Base-by-base conservation (phyloP, 129 eudicot species). In the Flaveria linearis region DNA sequence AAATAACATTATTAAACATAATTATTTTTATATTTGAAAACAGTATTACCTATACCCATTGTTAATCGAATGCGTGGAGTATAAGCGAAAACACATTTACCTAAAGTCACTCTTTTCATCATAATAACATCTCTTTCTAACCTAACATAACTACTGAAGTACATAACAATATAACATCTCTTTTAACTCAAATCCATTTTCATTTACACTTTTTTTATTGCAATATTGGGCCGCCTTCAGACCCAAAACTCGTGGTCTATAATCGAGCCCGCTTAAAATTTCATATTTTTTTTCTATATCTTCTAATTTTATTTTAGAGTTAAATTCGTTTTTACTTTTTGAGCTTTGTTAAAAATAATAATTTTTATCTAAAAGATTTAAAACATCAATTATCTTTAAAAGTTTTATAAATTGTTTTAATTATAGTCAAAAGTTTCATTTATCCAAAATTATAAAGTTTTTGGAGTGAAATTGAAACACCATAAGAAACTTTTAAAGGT, bases 31-130 rank as follows among this genome's bases (percentile, higher is more conserved):
- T 8, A 45, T 11, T 45, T 45, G 13, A 52, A n/a, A 51, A 63
- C 77, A 79, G 50, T 20, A 71, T 43, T 62, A 23, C 25, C 45
- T n/a, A n/a, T 16, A 7, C 28, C 58, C 36, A 74, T 49, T 46
- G 61, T 56, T 56, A 69, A 67, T 33, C 36, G 64, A 22, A 78
- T 62, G 84, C 61, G 76, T 80, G 70, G 84, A 80, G 75, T 80
- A 57, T 80, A 74, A 74, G 80, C 84, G 57, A 74, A 74, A 73
- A 57, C 67, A 55, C 80, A 80, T 73, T 80, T 56, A 73, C 83
- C 79, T 66, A 73, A 80, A 80, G 63, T 80, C 84, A 73, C 74
- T 80, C 39, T 57, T 51, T 14, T 30, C 76, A 79, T 80, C 83
- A 80, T 73, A 79, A 80, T 64, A 66, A 53, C 84, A 67, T 80